A percentile compares a stretch with the other conserved stretches of the same genome.
Evolutionary conservation across 2,329 filamentous ascomycete species (phyloP).

Genomic region (Trichoderma sp.): DNA sequence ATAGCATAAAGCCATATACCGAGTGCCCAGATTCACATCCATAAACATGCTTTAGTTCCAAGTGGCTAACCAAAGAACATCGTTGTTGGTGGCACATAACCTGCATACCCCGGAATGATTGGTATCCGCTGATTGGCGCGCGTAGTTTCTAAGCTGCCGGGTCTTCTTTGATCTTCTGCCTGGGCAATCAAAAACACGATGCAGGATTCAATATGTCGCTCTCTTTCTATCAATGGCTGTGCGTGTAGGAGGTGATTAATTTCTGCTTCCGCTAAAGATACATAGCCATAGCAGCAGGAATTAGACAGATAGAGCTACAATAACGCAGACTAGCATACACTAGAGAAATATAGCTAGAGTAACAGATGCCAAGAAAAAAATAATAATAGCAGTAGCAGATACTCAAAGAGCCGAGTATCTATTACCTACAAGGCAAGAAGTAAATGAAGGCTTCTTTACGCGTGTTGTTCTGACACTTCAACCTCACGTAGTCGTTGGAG

Average conservation of each 20-base stretch:
- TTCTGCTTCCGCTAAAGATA: background rate
- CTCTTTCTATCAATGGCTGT: background rate
- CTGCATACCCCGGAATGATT: background rate
- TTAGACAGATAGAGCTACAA: background rate
- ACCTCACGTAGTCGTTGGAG: background rate
- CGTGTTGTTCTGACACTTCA: background rate
- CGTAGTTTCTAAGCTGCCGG: background rate
- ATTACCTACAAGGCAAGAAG: background rate
- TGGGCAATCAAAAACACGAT: background rate
- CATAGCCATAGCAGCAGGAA: background rate
- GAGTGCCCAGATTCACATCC: background rate
- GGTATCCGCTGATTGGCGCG: background rate
- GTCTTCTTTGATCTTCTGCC: background rate
- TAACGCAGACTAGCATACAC: background rate
- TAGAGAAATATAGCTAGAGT: background rate
- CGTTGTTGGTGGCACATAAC: background rate
- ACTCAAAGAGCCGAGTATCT: background rate
- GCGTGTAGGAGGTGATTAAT: background rate
- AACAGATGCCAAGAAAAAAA: too few species aligned
- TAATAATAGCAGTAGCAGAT: background rate
- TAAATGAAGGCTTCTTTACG: background rate
- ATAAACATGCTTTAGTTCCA: background rate
- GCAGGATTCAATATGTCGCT: background rate
- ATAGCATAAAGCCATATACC: background rate
- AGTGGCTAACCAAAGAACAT: background rate